Base-by-base conservation (phyloP, 2,329 filamentous ascomycete species). In the Ophiosphaerella herpotricha region DNA sequence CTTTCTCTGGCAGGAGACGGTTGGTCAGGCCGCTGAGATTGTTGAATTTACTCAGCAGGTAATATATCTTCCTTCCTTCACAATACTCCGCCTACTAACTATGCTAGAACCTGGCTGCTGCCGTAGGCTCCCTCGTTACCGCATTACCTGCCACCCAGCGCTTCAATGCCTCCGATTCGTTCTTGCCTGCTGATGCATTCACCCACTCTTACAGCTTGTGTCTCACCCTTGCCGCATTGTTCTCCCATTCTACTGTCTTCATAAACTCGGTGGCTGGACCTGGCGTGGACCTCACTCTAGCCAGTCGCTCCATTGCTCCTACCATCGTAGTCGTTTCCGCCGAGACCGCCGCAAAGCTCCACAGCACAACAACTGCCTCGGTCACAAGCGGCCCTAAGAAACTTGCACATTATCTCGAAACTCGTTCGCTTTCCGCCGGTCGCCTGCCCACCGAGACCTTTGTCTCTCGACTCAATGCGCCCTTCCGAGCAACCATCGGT, bases 221-320 rank as follows among this genome's bases (percentile, higher is more conserved):
- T 46, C 80, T 95, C 52, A 91, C 91, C 0, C 80, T 99, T 49
- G 85, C 88, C 1, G 91, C 92, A 0, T 82, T 99, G 7, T 96
- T 86, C 74, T 88, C 85, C 18, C 94, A 96, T 69, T 82, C 90
- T 14, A 94, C 91, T 0, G 77, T 99, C 16, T 90, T 91, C 23
- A 82, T 99, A 64, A 97, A 90, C 75, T 94, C 91, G 0, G 91
- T 96, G 23, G 89, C 91, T 13, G 88, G 88, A 6, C 81, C 84
- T 32, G 84, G 84, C 9, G 80, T 88, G 11, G 85, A 94, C 67
- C 80, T 97, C 33, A 78, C 80, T 14, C 75, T 91, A 18, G 90
- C 91, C 18, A 88, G 88, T 18, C 83, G 85, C 51, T 85, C 86
- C 39, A 79, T 95, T 34, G 83, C 88, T 1, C 93, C 93, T 1